A percentile compares a stretch with the other conserved stretches of the same genome.
Conservation (phyloP, 2,329 filamentous ascomycete genomes). For the Alternaria angustiovoidea region DNA sequence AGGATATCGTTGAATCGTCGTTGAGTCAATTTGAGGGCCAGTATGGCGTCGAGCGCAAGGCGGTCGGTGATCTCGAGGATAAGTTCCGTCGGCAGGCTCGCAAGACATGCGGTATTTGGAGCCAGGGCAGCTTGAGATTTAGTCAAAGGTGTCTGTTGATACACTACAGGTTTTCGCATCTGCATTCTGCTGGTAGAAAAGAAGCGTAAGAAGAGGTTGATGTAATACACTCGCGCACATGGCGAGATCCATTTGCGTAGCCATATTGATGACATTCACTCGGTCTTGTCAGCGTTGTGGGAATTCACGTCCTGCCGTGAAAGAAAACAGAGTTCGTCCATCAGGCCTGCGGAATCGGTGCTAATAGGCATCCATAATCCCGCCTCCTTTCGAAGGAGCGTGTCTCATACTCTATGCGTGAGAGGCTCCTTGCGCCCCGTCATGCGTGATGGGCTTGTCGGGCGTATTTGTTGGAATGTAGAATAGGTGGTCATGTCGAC, state of each 20-base stretch:
- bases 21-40: slow-evolving; percentile 51
- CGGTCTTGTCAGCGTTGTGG: background rate
- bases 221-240: background rate
- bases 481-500: slow-evolving; percentile 9
- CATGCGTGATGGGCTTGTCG: background rate
- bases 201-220: background rate
- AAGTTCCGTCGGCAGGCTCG: slow-evolving; percentile 52
- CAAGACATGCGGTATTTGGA: slow-evolving; percentile 17
- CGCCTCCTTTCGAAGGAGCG: background rate
- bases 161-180: background rate
- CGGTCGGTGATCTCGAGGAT: slow-evolving; percentile 49
- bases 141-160: background rate
- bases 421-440: background rate
- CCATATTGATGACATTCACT: slow-evolving; percentile 5
- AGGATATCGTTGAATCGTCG: slow-evolving; percentile 40
- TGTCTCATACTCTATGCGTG: slow-evolving; percentile 3
- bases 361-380: background rate
- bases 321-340: background rate
- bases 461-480: slow-evolving; percentile 2
- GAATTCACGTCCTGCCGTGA: background rate
- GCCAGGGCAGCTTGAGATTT: slow-evolving; percentile 12
- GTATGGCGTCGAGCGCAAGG: slow-evolving; percentile 47
- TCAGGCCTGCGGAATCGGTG: background rate
- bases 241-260: background rate
- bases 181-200: background rate